Conservation (phyloP, 2,329 filamentous ascomycete genomes). For the Aureobasidium leucospermi region DNA sequence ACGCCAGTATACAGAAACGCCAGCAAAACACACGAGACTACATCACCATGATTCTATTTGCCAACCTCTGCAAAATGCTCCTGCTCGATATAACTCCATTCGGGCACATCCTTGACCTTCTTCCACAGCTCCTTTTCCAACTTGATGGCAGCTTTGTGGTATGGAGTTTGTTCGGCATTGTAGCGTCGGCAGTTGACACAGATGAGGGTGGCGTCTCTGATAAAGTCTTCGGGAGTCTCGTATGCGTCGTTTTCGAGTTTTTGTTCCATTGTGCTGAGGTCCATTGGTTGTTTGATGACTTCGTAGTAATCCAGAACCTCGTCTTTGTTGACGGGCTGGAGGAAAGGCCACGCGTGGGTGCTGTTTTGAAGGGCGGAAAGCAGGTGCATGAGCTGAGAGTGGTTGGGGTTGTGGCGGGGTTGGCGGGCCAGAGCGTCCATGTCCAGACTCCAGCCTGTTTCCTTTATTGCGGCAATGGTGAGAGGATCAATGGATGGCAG, state of each 20-base stretch:
- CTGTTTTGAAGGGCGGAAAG: conserved; percentile 95
- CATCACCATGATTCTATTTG: neutral
- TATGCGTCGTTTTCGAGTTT: conserved; percentile 94
- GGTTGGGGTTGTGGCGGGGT: conserved; percentile 91
- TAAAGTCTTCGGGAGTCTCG: conserved; percentile 83
- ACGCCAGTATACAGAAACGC: neutral
- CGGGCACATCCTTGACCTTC: conserved; percentile 82
- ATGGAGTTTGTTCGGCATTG: conserved; percentile 91
- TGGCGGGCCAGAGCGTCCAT: conserved; percentile 97
- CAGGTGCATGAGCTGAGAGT: conserved; percentile 85
- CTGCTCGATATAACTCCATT: conserved; percentile 56
- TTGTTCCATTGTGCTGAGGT: conserved; percentile 88
- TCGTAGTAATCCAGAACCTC: conserved; percentile 99
- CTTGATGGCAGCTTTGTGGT: conserved; percentile 90
- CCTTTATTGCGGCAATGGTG: conserved; percentile 76
- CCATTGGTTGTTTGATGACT: conserved; percentile 97
- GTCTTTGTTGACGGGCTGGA: conserved; percentile 86
- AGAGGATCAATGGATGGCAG: conserved; percentile 73
- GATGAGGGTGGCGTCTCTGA: conserved; percentile 78
- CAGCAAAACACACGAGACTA: neutral
- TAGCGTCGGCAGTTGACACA: conserved; percentile 94
- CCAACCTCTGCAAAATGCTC: conserved; percentile 23
- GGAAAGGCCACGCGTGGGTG: conserved; percentile 87
- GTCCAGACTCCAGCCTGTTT: conserved; percentile 88
- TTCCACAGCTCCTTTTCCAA: conserved; percentile 93